These are phyloP conservation scores for Diplodia seriata DNA, from an alignment of 2,329 filamentous ascomycete genomes.

Conservation along the genomic window DNA sequence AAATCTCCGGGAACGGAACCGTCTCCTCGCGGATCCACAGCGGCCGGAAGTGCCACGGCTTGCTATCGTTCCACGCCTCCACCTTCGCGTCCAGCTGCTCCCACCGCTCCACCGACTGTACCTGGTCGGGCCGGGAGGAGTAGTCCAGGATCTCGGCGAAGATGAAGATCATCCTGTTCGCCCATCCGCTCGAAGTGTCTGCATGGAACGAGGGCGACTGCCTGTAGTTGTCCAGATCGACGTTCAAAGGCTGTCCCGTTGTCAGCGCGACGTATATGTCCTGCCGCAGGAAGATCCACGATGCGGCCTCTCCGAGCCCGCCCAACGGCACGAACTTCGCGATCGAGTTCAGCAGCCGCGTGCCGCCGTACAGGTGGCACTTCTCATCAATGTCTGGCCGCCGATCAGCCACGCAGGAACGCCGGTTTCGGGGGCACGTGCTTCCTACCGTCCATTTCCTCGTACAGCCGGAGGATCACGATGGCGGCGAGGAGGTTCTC, in stretches of 20 bases:
- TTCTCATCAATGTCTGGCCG: conserved; percentile 44
- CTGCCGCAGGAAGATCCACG: conserved; percentile 52
- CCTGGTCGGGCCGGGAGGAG: conserved; percentile 38
- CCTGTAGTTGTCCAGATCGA: conserved; percentile 43
- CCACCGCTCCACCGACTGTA: conserved; percentile 41
- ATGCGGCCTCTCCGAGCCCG: conserved; percentile 50
- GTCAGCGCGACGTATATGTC: conserved; percentile 51
- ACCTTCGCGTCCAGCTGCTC: conserved; percentile 41
- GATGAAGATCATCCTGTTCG: conserved; percentile 44
- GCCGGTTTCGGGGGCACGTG: no score
- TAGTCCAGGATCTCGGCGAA: conserved; percentile 42
- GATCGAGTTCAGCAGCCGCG: conserved; percentile 49
- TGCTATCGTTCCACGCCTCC: conserved; percentile 44
- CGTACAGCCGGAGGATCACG: conserved; percentile 58
- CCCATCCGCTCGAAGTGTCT: conserved; percentile 43
- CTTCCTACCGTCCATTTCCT: conserved; percentile 51
- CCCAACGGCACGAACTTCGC: conserved; percentile 48
- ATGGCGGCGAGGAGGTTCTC: conserved; percentile 58
- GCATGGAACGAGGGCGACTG: conserved; percentile 43
- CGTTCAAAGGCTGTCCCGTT: conserved; percentile 44
- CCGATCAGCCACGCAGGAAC: neutral
- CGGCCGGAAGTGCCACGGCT: conserved; percentile 43
- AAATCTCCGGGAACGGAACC: conserved; percentile 27
- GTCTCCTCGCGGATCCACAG: conserved; percentile 33
- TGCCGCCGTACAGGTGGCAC: conserved; percentile 50